Conservation (phyloP, 2,329 filamentous ascomycete species). For the Botrytis sinoallii region DNA sequence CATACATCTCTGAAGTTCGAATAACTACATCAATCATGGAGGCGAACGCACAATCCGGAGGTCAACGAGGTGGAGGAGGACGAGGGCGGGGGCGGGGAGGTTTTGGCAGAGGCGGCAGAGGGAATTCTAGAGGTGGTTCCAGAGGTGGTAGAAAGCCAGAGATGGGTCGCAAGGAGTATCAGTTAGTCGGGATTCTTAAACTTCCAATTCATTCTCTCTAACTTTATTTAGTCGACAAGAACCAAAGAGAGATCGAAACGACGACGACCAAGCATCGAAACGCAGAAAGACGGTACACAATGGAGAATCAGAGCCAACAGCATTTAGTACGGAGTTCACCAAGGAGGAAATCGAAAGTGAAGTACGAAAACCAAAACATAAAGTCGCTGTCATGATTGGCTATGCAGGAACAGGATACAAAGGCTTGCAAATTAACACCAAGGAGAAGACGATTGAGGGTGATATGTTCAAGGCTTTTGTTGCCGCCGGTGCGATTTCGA, state of each 20-base stretch:
- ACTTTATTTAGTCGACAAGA: conserved; percentile 48
- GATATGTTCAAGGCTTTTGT: conserved; percentile 93
- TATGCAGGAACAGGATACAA: conserved; percentile 97
- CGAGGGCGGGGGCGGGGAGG: conserved; percentile 26
- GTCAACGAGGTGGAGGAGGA: conserved; percentile 26
- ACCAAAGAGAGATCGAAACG: conserved; percentile 52
- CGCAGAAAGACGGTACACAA: conserved; percentile 48
- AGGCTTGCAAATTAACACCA: conserved; percentile 85
- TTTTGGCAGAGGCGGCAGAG: conserved; percentile 40
- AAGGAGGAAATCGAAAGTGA: conserved; percentile 87
- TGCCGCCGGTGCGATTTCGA: conserved; percentile 86
- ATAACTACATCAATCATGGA: conserved; percentile 22
- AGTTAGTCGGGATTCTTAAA: conserved; percentile 47
- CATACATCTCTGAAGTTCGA: not conserved
- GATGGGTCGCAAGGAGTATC: conserved; percentile 64
- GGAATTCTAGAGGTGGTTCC: conserved; percentile 37
- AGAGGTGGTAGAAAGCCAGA: conserved; percentile 59
- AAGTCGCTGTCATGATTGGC: conserved; percentile 92
- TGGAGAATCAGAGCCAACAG: conserved; percentile 35
- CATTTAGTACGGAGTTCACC: conserved; percentile 49
- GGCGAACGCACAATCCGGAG: conserved; percentile 22
- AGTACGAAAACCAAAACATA: conserved; percentile 85
- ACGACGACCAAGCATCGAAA: conserved; percentile 52
- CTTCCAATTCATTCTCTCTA: conserved; percentile 40
- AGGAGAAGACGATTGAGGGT: conserved; percentile 91